Evolutionary conservation across 2,329 filamentous ascomycete species (phyloP), one percentile per base, ranked within the genome.

Genomic region (Colletotrichum caudatum): DNA sequence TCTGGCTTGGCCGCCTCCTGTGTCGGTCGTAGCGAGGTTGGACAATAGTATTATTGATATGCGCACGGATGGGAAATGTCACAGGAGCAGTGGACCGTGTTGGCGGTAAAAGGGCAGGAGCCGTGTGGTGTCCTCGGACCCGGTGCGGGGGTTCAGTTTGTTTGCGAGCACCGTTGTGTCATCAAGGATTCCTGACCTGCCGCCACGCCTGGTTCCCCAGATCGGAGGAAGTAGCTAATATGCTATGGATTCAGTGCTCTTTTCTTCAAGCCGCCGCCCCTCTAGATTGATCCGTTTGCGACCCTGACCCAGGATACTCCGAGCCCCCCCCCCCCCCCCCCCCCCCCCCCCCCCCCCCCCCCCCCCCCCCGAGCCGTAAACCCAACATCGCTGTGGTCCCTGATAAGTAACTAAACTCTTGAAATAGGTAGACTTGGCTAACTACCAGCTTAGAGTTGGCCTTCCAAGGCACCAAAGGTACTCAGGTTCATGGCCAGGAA

Each of bases 1-100:
- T 33, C 50, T 53, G 26, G 50, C 26, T n/a, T n/a, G 44, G 2
- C 23, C 26, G 29, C 50, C 16, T 16, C 14, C 26, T 8, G 33
- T 39, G 54, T 23, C 54, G 54, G 54, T n/a, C 20, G 20, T 33
- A 29, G 23, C 54, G 54, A 57, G 4, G 54, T 16, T 18, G 33
- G 20, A 57, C 54, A 57, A 57, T 57, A 33, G 33, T 33, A 56
- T 56, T 57, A 57, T 57, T 35, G 33, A 9, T 23, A 39, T 37
- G 33, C 33, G 54, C 54, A 39, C 54, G 20, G 54, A 23, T 57
- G 54, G 33, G 54, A 57, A 23, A 23, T n/a, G 54, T 23, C 20
- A 37, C 20, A 20, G n/a, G 29, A 29, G 29, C 29, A 29, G 29
- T 29, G 29, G 29, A 29, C 29, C 29, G 29, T 4, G 29, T 29